Evolutionary conservation across 1,284 basidiomycete species (phyloP).

Genomic region (Jaminaea rosea): DNA sequence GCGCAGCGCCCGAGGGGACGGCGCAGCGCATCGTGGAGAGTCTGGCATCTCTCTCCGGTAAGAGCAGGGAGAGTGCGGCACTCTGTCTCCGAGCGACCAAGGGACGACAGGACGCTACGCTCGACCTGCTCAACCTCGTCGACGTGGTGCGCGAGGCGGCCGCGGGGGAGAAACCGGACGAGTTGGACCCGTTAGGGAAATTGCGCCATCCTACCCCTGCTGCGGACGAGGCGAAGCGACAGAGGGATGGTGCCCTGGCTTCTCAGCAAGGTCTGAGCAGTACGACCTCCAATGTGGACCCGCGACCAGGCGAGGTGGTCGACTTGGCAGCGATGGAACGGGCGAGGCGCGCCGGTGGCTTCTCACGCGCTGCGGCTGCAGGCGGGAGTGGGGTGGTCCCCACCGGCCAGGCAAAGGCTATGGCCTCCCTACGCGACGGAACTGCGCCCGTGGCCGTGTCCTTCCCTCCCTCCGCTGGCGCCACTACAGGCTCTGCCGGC

Average conservation of each 20-base stretch:
- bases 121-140: constrained; percentile 38
- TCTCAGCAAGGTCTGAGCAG: not conserved
- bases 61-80: constrained; percentile 6
- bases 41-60: constrained; percentile 18
- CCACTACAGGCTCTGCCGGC: not conserved
- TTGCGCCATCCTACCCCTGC: not conserved
- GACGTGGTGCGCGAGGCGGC: constrained; percentile 2
- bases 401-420: not conserved
- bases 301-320: not conserved
- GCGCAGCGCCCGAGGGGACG: constrained; percentile 15
- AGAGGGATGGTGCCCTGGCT: not conserved
- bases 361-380: not conserved
- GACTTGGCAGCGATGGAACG: not conserved
- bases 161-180: constrained; percentile 14
- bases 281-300: not conserved
- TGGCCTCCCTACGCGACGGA: not conserved
- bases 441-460: not conserved
- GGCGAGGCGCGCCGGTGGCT: not conserved
- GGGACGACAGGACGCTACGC: constrained; percentile 32
- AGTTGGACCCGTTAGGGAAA: constrained; percentile 25
- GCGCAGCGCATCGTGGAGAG: constrained; percentile 16
- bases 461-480: not conserved
- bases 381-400: not conserved
- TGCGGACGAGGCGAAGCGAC: not conserved
- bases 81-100: constrained; percentile 30